A percentile compares a stretch with the other conserved stretches of the same genome.
phyloP scores from a whole-genome alignment of 768 basidiomycete genomes.

The Neoboletus magnificus region DNA sequence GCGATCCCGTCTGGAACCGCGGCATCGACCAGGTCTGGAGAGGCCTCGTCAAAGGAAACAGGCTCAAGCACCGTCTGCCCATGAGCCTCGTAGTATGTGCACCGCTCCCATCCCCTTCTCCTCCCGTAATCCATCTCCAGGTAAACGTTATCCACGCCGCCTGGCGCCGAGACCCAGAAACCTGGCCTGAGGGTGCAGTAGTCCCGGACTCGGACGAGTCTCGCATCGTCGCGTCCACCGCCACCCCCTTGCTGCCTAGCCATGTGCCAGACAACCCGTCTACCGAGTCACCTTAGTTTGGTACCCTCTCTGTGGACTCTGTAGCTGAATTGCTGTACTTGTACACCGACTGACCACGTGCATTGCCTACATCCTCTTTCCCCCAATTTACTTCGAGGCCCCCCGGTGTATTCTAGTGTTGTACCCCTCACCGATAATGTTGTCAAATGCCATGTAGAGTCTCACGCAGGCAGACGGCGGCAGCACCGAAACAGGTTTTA shows the following conservation, averaged over 20 bases:
- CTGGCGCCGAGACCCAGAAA: slow-evolving; percentile 68
- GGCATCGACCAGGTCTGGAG: slow-evolving; percentile 63
- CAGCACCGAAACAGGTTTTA: background rate
- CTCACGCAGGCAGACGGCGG: slow-evolving; percentile 18
- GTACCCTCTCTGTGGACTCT: background rate
- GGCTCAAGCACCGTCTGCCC: slow-evolving; percentile 59
- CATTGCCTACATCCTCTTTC: background rate
- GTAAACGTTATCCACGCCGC: slow-evolving; percentile 70
- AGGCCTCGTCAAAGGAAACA: slow-evolving; percentile 55
- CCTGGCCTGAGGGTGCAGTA: slow-evolving; percentile 64
- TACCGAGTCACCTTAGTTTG: slow-evolving; percentile 1
- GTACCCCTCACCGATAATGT: slow-evolving; percentile 2
- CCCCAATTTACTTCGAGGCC: background rate
- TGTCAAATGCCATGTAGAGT: slow-evolving; percentile 9
- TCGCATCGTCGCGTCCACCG: background rate
- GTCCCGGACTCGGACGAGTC: slow-evolving; percentile 65
- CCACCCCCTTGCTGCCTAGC: background rate
- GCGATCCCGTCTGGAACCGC: slow-evolving; percentile 52
- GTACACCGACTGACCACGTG: background rate
- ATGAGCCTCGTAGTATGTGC: slow-evolving; percentile 58
- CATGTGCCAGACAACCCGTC: background rate
- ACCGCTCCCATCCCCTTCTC: background rate
- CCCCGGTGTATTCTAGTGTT: slow-evolving; percentile 6
- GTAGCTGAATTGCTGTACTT: background rate
- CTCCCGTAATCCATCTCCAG: slow-evolving; percentile 36